A percentile compares a stretch with the other conserved stretches of the same genome.
phyloP scores from a whole-genome alignment of 2,329 filamentous ascomycete species.

The Alternaria sp. region DNA sequence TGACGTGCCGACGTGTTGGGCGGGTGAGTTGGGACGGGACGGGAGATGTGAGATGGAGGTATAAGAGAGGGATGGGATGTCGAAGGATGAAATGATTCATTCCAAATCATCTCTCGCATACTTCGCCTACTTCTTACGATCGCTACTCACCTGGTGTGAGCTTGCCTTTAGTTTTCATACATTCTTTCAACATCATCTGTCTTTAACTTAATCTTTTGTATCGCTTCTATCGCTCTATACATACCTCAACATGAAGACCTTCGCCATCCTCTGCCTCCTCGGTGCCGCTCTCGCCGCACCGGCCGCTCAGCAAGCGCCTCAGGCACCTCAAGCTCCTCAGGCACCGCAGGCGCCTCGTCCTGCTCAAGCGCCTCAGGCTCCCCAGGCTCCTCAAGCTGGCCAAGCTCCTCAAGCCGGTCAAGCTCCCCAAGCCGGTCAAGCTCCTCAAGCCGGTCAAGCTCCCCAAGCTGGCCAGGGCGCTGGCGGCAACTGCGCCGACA shows the following conservation, averaged over 20 bases:
- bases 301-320: not conserved
- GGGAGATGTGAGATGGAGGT: not conserved
- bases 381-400: not conserved
- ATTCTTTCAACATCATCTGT: not conserved
- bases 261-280: slow-evolving; percentile 4
- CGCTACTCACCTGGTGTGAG: slow-evolving; percentile 5
- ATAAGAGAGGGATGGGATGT: not conserved
- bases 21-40: not conserved
- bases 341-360: too few species aligned
- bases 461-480: not conserved
- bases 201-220: not conserved
- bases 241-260: slow-evolving; percentile 11
- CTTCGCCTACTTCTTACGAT: not conserved
- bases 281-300: slow-evolving; percentile 2
- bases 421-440: not conserved
- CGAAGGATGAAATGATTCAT: not conserved
- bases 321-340: not conserved
- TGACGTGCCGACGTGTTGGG: not conserved
- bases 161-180: not conserved
- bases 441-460: not conserved
- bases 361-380: not conserved
- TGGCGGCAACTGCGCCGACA: not conserved
- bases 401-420: not conserved
- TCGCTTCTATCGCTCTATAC: not conserved
- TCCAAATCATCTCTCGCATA: not conserved